Conservation (phyloP, 2,329 filamentous ascomycete species). For the Hymenoscyphus linearis region DNA sequence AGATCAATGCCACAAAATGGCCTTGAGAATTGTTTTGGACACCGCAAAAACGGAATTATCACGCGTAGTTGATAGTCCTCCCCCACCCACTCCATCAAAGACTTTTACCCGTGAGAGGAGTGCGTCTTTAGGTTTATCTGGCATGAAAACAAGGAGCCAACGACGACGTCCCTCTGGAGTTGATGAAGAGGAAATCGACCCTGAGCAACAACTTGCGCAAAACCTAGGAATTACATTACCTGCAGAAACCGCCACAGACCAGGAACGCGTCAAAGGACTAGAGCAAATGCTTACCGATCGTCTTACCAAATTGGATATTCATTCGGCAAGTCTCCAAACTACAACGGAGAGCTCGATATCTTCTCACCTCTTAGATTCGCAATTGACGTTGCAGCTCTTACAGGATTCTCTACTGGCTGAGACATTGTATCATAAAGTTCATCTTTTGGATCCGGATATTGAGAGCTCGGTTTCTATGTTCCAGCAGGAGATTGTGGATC, state of each 20-base stretch:
- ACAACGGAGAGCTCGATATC: slow-evolving; percentile 43
- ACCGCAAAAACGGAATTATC: slow-evolving; percentile 41
- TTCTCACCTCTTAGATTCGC: slow-evolving; percentile 42
- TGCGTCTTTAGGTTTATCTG: slow-evolving; percentile 18
- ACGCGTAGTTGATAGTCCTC: slow-evolving; percentile 2
- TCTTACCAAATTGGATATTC: slow-evolving; percentile 38
- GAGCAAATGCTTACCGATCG: slow-evolving; percentile 35
- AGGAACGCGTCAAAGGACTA: slow-evolving; percentile 24
- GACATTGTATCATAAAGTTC: slow-evolving; percentile 43
- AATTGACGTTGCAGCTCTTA: slow-evolving; percentile 44
- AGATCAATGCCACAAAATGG: slow-evolving; percentile 42
- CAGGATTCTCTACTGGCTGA: slow-evolving; percentile 49
- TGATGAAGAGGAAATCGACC: slow-evolving; percentile 36
- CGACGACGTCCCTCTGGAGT: slow-evolving; percentile 28
- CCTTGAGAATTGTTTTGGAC: slow-evolving; percentile 36
- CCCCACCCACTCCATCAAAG: slow-evolving; percentile 14
- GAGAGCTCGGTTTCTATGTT: slow-evolving; percentile 41
- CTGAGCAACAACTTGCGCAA: slow-evolving; percentile 40
- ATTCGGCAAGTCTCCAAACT: slow-evolving; percentile 43
- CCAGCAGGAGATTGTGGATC: slow-evolving; percentile 34
- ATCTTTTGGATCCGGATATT: slow-evolving; percentile 48
- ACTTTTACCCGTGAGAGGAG: slow-evolving; percentile 17
- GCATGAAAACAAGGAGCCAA: slow-evolving; percentile 26
- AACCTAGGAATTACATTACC: slow-evolving; percentile 42
- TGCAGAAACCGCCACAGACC: slow-evolving; percentile 28